Base-by-base conservation (phyloP, 2,329 filamentous ascomycete genomes). In the Hymenoscyphus scutula region DNA sequence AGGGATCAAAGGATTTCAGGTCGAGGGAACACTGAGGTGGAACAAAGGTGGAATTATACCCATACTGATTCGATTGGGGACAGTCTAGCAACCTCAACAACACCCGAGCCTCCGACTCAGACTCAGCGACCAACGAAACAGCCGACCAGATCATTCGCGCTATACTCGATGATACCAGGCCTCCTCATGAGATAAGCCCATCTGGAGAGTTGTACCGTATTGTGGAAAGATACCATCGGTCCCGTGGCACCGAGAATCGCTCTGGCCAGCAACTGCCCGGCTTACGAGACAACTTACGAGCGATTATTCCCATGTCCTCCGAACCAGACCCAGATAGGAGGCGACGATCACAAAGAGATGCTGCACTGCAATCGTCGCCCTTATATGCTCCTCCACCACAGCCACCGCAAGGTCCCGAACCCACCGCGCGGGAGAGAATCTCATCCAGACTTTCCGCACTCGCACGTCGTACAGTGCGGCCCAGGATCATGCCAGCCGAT, bases 141-240 rank as follows among this genome's bases (percentile, higher is more conserved):
- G 72, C 71, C 45, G 66, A 71, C 72, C 64, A 71, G 57, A 69
- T 74, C n/a, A 67, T 79, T 27, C 74, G 74, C 58, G 76, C 74
- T 60, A 77, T 77, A 60, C 74, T 78, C 69, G 74, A 79, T 70
- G 74, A 75, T 64, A 67, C 64, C 15, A 70, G 75, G 65, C 69
- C 75, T 61, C 64, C 74, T 17, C 69, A 74, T 64, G 70, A 77
- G 51, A 75, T 78, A 53, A 78, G 75, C 57, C 75, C 76, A 23
- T 80, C 78, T 29, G 77, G 77, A 66, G 77, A 80, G 71, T 68
- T 80, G 56, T 77, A 75, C 65, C 72, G 77, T 67, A 75, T 76
- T 58, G 76, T 80, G 76, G 77, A 77, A 65, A 74, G 76, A 63
- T 77, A 74, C 60, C 74, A 78, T 67, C 69, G 70, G 34, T 70